Base-by-base conservation (phyloP, 768 basidiomycete species). In the Goffeauzyma gilvescens region DNA sequence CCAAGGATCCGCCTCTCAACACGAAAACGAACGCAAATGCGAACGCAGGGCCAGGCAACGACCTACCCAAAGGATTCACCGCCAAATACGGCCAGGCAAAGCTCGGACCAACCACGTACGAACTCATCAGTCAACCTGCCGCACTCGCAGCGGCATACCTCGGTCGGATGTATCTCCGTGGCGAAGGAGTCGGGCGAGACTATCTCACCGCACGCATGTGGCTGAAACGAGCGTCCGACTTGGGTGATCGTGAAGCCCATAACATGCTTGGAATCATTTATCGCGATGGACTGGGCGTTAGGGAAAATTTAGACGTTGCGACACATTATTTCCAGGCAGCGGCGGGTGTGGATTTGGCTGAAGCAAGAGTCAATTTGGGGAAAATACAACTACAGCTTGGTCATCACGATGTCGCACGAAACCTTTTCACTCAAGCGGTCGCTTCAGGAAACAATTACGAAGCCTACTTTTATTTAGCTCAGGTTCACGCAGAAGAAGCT, bases 191-290 rank as follows among this genome's bases (percentile, higher is more conserved):
- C 18, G 79, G 78, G 52, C 69, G 70, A 46, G 82, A 95, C 60
- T 71, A 73, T 15, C 68, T 70, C 21, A 62, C 73, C 49, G 89
- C 85, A 7, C 84, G 77, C 67, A 73, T 89, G 68, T 98, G 93
- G 93, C 89, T 89, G 52, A 82, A 86, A 53, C 72, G 93, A 40
- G 90, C 83, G 1, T 55, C 54, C 2, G 60, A 58, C 27, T 36
- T 61, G 35, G 78, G 76, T 20, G 90, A 98, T 54, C 73, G 78
- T 45, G 90, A 96, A 62, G 80, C 78, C 50, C 75, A 79, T 45
- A 95, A 93, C 55, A 81, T 78, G 0, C 67, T 98, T 26, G 93
- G 89, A 0, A 79, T 95, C 54, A 83, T 96, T 46, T 81, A 78
- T 67, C 71, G 90, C 24, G 93, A 96, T 55, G 93, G 85, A 0